Conservation (phyloP, 352 stramenopile species). For the Globisporangium echinulatum region DNA sequence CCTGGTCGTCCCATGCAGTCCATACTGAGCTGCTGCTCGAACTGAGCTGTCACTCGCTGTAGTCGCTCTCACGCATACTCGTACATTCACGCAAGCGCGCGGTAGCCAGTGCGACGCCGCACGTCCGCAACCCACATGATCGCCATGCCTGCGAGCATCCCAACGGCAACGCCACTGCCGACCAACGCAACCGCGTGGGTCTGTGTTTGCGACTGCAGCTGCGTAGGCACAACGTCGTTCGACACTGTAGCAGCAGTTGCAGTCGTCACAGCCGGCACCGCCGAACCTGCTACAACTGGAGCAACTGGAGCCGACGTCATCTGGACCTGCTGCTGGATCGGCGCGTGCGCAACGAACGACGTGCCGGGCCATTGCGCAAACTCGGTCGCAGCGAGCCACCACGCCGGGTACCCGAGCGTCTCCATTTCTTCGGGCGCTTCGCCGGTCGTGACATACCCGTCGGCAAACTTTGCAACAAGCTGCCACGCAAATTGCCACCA, state of each 20-base stretch:
- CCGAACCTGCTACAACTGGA: neutral
- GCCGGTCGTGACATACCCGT: conserved; percentile 51
- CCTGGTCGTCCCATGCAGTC: too few relatives aligned
- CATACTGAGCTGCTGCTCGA: too few relatives aligned
- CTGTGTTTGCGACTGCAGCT: neutral
- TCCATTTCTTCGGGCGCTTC: conserved; percentile 34
- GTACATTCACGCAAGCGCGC: conserved; percentile 13
- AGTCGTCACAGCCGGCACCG: neutral
- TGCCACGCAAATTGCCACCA: conserved; percentile 57
- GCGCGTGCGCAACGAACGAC: conserved; percentile 22
- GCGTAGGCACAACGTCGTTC: neutral
- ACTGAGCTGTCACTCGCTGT: neutral
- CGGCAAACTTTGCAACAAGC: conserved; percentile 42
- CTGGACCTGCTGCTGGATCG: conserved; percentile 14
- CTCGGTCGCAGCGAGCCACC: conserved; percentile 33
- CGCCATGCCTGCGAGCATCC: conserved; percentile 22
- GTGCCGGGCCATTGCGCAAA: conserved; percentile 43
- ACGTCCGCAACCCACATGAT: conserved; percentile 26
- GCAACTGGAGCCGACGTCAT: neutral
- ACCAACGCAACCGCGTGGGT: conserved; percentile 8
- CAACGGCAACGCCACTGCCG: conserved; percentile 20
- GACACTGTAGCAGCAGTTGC: neutral
- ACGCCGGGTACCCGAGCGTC: conserved; percentile 38
- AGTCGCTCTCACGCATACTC: neutral
- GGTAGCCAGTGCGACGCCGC: conserved; percentile 26